Conservation (phyloP, 441 rosid species). For the Macaranga tanarius region DNA sequence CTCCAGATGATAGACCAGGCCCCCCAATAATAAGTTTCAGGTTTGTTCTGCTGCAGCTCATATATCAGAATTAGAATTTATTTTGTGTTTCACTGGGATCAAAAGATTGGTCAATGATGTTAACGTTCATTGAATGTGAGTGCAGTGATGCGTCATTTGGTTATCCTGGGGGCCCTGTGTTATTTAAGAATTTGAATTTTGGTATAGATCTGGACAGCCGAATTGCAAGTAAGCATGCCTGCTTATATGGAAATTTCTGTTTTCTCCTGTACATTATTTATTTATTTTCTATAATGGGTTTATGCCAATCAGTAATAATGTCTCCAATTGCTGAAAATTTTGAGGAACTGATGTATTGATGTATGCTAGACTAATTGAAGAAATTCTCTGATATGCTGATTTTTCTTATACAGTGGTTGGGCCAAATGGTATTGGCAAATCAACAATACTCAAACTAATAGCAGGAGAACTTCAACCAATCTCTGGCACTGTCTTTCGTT, state of each 20-base stretch:
- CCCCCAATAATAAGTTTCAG: slow-evolving; percentile 98
- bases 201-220: slow-evolving; percentile 99
- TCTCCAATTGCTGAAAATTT: background rate
- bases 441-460: slow-evolving; percentile 93
- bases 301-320: background rate
- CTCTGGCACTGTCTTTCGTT: slow-evolving; percentile 97
- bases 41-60: slow-evolving; percentile 41
- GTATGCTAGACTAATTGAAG: background rate
- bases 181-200: slow-evolving; percentile 91
- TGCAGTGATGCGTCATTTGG: slow-evolving; percentile 98
- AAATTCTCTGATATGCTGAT: slow-evolving; percentile 2
- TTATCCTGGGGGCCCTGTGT: slow-evolving; percentile 84
- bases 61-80: slow-evolving; percentile 17
- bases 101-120: slow-evolving; percentile 10
- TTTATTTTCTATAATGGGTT: background rate
- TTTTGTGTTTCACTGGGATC: slow-evolving; percentile 13
- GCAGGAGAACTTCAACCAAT: slow-evolving; percentile 93
- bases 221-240: slow-evolving; percentile 76
- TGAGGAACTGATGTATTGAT: background rate
- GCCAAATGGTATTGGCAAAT: slow-evolving; percentile 97
- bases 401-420: slow-evolving; percentile 78
- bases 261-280: background rate
- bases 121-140: slow-evolving; percentile 28
- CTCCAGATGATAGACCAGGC: slow-evolving; percentile 98
- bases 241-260: background rate